Evolutionary conservation across 1,284 basidiomycete species (phyloP).

Genomic region (Phaffia rhodozyma): DNA sequence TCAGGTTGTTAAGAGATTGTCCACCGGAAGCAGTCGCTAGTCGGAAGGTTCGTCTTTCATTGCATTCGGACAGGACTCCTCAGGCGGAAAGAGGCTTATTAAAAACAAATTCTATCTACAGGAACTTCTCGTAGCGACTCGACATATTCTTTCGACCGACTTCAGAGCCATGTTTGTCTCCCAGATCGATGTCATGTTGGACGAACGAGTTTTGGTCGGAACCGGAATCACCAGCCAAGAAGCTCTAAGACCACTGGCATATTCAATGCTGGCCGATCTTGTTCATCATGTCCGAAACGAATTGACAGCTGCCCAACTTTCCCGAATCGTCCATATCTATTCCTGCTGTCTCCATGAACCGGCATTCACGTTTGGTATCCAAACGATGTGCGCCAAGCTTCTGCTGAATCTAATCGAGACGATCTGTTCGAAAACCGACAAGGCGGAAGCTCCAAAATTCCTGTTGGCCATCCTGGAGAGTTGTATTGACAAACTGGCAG

Average conservation of each 20-base stretch:
- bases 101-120: conserved; percentile 29
- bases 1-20: conserved; percentile 87
- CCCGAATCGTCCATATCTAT: conserved; percentile 71
- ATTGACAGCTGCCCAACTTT: conserved; percentile 64
- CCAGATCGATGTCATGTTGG: conserved; percentile 79
- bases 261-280: conserved; percentile 82
- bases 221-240: conserved; percentile 67
- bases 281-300: conserved; percentile 85
- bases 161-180: conserved; percentile 70
- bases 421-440: conserved; percentile 60
- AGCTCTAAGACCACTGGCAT: conserved; percentile 69
- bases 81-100: not conserved
- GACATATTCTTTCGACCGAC: conserved; percentile 75
- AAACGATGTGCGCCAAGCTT: conserved; percentile 87
- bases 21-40: conserved; percentile 74
- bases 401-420: conserved; percentile 82
- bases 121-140: conserved; percentile 87
- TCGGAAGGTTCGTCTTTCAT: conserved; percentile 47
- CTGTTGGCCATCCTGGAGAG: conserved; percentile 68
- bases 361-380: conserved; percentile 64
- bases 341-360: conserved; percentile 84
- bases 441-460: conserved; percentile 53
- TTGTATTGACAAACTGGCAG: conserved; percentile 74
- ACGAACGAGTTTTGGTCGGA: conserved; percentile 85
- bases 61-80: not conserved